phyloP scores from a whole-genome alignment of 176 grass and related monocot species.

The Carex cristatella region DNA sequence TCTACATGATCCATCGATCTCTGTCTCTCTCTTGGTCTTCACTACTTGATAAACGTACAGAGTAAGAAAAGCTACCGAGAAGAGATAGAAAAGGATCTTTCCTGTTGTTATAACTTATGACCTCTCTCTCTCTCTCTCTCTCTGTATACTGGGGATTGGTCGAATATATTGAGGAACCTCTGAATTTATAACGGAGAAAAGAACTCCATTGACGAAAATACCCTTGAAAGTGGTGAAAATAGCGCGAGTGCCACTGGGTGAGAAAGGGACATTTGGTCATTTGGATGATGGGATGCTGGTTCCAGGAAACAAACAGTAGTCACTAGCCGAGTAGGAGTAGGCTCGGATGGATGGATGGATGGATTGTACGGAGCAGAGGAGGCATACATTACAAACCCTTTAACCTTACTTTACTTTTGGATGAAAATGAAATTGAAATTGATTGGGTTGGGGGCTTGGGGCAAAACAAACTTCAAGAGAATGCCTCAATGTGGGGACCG shows the following conservation, averaged over 20 bases:
- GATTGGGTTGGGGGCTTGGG: background rate
- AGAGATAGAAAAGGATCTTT: constrained; percentile 4
- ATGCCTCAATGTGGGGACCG: background rate
- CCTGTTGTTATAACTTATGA: background rate
- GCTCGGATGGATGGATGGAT: background rate
- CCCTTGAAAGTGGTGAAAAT: constrained; percentile 14
- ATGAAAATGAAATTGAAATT: background rate
- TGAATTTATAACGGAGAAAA: constrained; percentile 12
- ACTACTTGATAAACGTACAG: background rate
- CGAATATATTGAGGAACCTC: background rate
- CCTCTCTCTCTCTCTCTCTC: background rate
- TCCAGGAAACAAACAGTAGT: constrained; percentile 8
- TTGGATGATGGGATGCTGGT: background rate
- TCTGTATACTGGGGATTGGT: background rate
- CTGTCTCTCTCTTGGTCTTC: background rate
- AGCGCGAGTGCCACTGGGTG: background rate
- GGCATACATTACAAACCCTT: background rate
- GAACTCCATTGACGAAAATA: background rate
- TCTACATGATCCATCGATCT: constrained; percentile 35
- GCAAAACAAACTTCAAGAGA: background rate
- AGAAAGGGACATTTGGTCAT: background rate
- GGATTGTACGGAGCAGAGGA: background rate
- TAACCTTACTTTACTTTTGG: background rate
- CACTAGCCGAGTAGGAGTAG: too few relatives aligned
- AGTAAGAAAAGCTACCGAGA: background rate